Evolutionary conservation across 176 grass and related monocot species (phyloP).

Genomic region (Pontederia crassipes): DNA sequence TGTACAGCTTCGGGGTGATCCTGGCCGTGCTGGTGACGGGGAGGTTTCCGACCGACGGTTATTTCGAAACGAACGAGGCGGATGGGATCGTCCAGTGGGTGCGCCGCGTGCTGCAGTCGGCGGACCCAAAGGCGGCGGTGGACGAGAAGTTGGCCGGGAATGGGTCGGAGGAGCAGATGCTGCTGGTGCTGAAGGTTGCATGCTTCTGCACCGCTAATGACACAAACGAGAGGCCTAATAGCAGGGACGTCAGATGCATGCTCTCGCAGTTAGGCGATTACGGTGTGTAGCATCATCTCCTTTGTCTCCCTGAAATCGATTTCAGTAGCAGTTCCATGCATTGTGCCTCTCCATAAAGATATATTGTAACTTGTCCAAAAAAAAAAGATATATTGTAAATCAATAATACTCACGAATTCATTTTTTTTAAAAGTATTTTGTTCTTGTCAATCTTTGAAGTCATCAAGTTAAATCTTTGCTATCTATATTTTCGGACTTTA

Average conservation of each 20-base stretch:
- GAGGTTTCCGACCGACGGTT: conserved; percentile 52
- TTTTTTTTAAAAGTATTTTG: too few species aligned
- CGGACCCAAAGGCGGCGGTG: conserved; percentile 24
- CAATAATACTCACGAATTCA: too few species aligned
- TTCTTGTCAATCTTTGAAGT: too few species aligned
- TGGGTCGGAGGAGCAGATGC: conserved; percentile 59
- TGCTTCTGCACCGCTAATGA: conserved; percentile 64
- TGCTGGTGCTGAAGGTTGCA: conserved; percentile 52
- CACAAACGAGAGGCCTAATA: conserved; percentile 42
- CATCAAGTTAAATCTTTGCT: too few species aligned
- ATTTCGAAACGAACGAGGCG: conserved; percentile 61
- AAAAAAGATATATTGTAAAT: too few species aligned
- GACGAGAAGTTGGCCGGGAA: conserved; percentile 31
- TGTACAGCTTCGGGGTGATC: conserved; percentile 90
- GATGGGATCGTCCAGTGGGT: conserved; percentile 48
- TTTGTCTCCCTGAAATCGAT: too few species aligned
- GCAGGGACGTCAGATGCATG: conserved; percentile 61
- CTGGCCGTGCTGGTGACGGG: conserved; percentile 67
- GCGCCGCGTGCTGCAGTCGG: conserved; percentile 20
- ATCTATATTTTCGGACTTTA: too few species aligned
- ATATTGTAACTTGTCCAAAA: too few species aligned
- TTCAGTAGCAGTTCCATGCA: too few species aligned
- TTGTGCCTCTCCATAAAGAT: too few species aligned
- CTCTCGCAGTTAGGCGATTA: conserved; percentile 39
- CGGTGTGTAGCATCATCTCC: too few species aligned